These are phyloP conservation scores for Adiantum capillusveneris DNA, from an alignment of 75 land plant species.

Conservation along the genomic window DNA sequence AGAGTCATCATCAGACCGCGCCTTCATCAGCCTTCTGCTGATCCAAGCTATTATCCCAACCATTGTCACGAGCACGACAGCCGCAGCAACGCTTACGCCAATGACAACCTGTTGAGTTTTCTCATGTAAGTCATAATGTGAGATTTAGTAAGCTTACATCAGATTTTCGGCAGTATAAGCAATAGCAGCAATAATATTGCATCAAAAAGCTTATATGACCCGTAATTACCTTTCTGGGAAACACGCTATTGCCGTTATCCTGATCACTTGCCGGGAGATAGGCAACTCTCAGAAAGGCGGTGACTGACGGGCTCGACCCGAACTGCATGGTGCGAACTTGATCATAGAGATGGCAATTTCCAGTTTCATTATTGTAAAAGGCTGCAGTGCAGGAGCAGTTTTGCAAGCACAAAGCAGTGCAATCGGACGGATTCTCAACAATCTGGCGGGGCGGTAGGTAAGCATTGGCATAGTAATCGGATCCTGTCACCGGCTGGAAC, in stretches of 20 bases:
- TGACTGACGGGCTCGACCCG: neutral
- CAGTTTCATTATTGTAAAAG: conserved; percentile 8
- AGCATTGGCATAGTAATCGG: conserved; percentile 17
- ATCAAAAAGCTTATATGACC: no score
- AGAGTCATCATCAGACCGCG: neutral
- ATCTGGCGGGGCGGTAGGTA: neutral
- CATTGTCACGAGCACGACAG: neutral
- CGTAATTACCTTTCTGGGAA: no score
- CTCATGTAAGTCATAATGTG: no score
- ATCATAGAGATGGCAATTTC: conserved; percentile 9
- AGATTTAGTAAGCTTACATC: no score
- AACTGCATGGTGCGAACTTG: conserved; percentile 11
- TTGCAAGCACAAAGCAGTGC: conserved; percentile 7
- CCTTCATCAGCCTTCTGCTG: neutral
- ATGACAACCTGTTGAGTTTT: no score
- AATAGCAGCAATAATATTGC: no score
- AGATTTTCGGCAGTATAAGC: no score
- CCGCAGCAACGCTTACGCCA: neutral
- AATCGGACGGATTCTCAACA: conserved; percentile 8
- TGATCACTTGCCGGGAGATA: neutral
- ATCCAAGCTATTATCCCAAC: neutral
- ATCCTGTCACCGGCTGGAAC: conserved; percentile 4
- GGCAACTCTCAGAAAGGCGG: neutral
- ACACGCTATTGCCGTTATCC: neutral
- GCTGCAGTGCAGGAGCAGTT: conserved; percentile 17